Evolutionary conservation across 257 asterid genomes (phyloP).

Genomic region (Nicotiana noctiflora): DNA sequence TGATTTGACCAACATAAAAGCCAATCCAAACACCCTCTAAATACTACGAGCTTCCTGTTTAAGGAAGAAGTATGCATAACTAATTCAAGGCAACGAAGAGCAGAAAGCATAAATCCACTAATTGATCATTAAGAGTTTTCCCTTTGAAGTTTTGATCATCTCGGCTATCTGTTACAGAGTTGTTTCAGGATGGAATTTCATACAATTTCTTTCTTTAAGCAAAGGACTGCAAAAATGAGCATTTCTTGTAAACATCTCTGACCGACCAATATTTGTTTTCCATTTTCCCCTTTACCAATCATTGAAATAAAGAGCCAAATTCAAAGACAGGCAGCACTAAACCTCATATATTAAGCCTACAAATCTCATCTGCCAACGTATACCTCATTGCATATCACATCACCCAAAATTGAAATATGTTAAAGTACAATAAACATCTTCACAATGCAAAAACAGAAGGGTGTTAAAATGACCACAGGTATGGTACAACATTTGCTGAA

Average conservation of each 20-base stretch:
- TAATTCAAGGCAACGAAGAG: neutral
- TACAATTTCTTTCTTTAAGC: neutral
- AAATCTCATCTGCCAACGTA: neutral
- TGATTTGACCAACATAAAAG: too few species aligned
- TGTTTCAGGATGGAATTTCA: neutral
- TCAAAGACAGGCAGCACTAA: neutral
- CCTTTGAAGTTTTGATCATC: conserved; percentile 5
- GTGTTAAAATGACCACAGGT: neutral
- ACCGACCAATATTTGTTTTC: neutral
- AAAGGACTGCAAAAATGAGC: neutral
- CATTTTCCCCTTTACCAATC: neutral
- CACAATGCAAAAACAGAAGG: neutral
- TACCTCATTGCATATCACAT: neutral
- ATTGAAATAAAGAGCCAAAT: neutral
- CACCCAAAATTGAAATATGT: neutral
- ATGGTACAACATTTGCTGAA: neutral
- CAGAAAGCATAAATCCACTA: neutral
- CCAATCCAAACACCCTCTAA: neutral
- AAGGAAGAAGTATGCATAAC: neutral
- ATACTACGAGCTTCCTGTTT: neutral
- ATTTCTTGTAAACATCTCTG: neutral
- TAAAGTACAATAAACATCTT: neutral
- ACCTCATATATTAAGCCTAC: neutral
- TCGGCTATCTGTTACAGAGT: neutral
- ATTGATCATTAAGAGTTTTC: neutral